A percentile compares a stretch with the other conserved stretches of the same genome.
phyloP scores from a whole-genome alignment of 2,329 filamentous ascomycete species.

The Salinomyces thailandicus region DNA sequence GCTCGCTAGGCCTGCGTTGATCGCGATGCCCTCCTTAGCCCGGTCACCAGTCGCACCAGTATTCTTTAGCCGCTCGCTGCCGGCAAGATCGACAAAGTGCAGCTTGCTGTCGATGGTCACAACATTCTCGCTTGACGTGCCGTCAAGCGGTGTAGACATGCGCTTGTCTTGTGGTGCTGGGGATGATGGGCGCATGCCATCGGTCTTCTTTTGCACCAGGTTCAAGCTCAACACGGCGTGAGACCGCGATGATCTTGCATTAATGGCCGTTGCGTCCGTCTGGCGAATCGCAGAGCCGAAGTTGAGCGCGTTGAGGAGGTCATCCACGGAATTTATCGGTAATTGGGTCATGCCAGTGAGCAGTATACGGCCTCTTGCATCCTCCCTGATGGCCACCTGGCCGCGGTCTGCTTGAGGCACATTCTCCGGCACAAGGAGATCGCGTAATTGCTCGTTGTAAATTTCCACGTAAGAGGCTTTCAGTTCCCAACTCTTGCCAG shows the following conservation, averaged over 20 bases:
- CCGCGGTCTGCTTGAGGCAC: conserved; percentile 59
- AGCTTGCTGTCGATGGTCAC: conserved; percentile 95
- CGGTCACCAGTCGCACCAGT: conserved; percentile 90
- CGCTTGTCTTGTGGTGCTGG: conserved; percentile 62
- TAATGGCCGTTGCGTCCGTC: conserved; percentile 93
- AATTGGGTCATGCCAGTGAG: conserved; percentile 82
- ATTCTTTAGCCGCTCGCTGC: conserved; percentile 93
- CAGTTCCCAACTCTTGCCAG: conserved; percentile 75
- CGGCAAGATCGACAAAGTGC: conserved; percentile 95
- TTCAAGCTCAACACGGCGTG: conserved; percentile 97
- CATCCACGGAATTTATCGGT: conserved; percentile 81
- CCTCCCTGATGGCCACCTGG: conserved; percentile 84
- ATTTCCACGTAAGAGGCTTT: conserved; percentile 73
- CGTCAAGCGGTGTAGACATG: conserved; percentile 74
- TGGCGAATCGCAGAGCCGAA: conserved; percentile 91
- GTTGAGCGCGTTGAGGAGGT: conserved; percentile 78
- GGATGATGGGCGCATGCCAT: conserved; percentile 26
- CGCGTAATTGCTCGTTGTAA: conserved; percentile 91
- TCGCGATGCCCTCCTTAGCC: conserved; percentile 92
- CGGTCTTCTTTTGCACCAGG: conserved; percentile 70
- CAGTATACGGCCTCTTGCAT: conserved; percentile 86
- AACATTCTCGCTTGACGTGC: conserved; percentile 55
- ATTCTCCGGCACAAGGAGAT: conserved; percentile 72
- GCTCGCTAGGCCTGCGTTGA: conserved; percentile 90
- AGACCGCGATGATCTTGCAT: conserved; percentile 93